Evolutionary conservation across 139 green algal species (phyloP), one percentile per base, ranked within the genome.

Genomic region (Dunaliella primolecta): DNA sequence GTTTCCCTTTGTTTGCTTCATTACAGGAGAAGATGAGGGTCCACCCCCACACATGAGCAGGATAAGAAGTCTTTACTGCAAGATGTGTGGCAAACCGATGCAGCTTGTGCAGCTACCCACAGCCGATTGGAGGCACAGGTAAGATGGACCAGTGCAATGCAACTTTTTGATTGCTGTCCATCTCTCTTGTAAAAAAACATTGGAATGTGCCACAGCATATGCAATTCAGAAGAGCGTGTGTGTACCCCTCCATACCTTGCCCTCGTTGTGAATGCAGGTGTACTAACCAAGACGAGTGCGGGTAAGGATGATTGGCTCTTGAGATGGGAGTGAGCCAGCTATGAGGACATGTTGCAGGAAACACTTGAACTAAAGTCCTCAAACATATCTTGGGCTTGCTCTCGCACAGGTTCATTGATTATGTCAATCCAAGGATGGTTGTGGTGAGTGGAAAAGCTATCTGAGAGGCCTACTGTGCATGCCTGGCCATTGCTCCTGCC

Each of bases 381-480:
- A n/a, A n/a, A n/a, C n/a, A 25, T 15, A 64, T 64, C 46, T 64
- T 64, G 7, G 46, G 7, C 7, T 15, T 3, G 34, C 21, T 33
- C 21, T 80, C 7, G 34, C 95, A 93, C 80, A 35, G 87, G 1
- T 89, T 87, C 81, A 84, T 88, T 56, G 90, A 97, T 46, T 98
- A 97, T 81, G 84, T 91, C 55, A 98, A 98, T 83, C 95, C 95
- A n/a, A 34, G 38, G 33, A 81, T 92, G 90, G 92, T 98, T 27
- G 95, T 98, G 7, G 46, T 64, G 15, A 64, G 46, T 64, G 46
- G 7, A 7, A 25, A 25, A 25, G 46, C 46, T 25, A 64, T 64
- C 46, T 64, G 7, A 64, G 46, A 64, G 15, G 46, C 46, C 46
- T 25, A 7, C 46, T 64, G 46, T 64, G 46, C 15, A 64, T 15